phyloP scores from a whole-genome alignment of 257 asterid genomes.

The Fraxinus quadrangulata region DNA sequence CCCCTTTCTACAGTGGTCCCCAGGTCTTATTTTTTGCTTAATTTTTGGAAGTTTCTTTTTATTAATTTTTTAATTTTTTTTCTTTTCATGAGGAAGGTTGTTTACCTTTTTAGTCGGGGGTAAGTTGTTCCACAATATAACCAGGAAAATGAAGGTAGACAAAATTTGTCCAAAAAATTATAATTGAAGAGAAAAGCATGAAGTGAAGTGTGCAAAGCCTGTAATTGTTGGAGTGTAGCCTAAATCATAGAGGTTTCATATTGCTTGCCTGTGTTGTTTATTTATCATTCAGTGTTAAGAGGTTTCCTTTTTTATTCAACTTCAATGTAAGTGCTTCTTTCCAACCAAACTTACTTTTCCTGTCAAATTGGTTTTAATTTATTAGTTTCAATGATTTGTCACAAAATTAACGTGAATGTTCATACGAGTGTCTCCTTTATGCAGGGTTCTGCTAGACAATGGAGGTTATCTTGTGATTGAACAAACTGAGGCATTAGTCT shows the following conservation, averaged over 20 bases:
- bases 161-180: not conserved
- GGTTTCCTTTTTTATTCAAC: conserved; percentile 6
- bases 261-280: conserved; percentile 6
- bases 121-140: not conserved
- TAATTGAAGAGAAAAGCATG: not conserved
- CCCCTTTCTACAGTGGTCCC: not conserved
- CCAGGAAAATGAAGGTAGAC: not conserved
- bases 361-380: not conserved
- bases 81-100: not conserved
- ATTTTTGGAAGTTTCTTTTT: not conserved
- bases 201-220: not conserved
- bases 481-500: conserved; percentile 94
- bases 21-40: not conserved
- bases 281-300: conserved; percentile 13
- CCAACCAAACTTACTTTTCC: not conserved
- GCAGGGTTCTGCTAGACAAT: conserved; percentile 86
- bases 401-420: not conserved
- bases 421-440: conserved; percentile 18
- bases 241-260: not conserved
- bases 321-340: conserved; percentile 4
- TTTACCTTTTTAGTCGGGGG: not conserved
- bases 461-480: conserved; percentile 98
- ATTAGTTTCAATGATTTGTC: not conserved
- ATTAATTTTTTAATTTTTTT: not conserved
- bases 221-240: not conserved